Base-by-base conservation (phyloP, 208 protist genomes). In the Leishmania amazonensis region DNA sequence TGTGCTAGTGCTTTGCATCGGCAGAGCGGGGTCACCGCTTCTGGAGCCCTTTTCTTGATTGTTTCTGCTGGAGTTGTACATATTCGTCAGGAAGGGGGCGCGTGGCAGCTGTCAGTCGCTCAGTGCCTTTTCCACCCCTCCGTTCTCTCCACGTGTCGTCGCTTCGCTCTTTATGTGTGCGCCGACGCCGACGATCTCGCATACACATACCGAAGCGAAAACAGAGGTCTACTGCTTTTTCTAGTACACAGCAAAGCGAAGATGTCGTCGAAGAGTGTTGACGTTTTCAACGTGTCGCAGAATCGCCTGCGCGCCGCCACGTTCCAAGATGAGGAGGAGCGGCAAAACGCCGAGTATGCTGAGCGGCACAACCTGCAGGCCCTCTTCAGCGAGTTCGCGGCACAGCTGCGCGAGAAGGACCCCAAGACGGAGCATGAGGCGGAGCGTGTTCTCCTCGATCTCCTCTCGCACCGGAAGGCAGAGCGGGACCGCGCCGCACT, bases 301-400 rank as follows among this genome's bases (percentile, higher is more conserved):
- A 94, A 84, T 83, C 91, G 89, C 40, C 81, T 91, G 54, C 91
- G 91, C 13, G 89, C 88, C 0, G 89, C 87, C 49, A 86, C 90
- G 79, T 89, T 94, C 54, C 88, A 93, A 49, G 90, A 95, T 81
- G 85, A 89, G 49, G 89, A 93, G 78, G 91, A 97, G 80, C 84
- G 85, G 40, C 89, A 91, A 79, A 94, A 95, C 78, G 90, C 85
- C 45, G 91, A 93, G 75, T 96, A 97, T 76, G 91, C 88, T 2
- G 88, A 93, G 83, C 87, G 87, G n/a, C 91, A 97, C 87, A 93
- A 95, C 73, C 83, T 96, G 45, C 94, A 93, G 81, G 80, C 85
- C 0, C 88, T 96, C 45, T 95, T 95, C 83, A 76, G 83, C 31
- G 94, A 97, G 76, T 93, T 97, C 78, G 92, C 92, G 42, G 80